Evolutionary conservation across 2,329 filamentous ascomycete genomes (phyloP), one percentile per base, ranked within the genome.

Genomic region (Nemania abortiva): DNA sequence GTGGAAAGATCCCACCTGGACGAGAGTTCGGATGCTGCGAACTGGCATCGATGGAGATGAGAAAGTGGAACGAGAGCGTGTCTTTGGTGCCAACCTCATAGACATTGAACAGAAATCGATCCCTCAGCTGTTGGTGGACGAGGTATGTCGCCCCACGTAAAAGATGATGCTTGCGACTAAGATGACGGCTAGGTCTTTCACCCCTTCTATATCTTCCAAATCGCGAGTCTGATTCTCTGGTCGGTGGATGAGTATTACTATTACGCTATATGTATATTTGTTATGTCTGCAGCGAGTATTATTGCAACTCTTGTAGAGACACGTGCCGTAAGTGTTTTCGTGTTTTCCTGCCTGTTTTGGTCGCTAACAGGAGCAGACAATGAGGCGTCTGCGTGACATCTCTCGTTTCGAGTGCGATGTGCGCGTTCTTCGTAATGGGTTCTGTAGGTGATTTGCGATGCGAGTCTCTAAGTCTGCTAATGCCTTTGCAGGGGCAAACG

Each of bases 151-250:
- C 39, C 27, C 4, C 50, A 29, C 27, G 20, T 49, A 13, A n/a
- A 59, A 18, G 9, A 52, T 39, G 9, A 24, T 10, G 58, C 45
- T 20, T 24, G 13, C 47, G 18, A 10, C 58, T 64, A 49, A 65
- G 62, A 65, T 76, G 78, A 65, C 60, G 15, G 57, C 22, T 71
- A 93, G 88, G 94, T 93, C 22, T 94, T 99, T 76, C 96, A 99
- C 78, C 97, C 96, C 0, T 99, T 99, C 79, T 99, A 99, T 79
- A 92, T 99, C 65, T 99, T 99, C 78, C 96, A 99, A 81, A 91
- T 98, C 75, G 95, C 95, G 56, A 98, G 96, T 84, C 84, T 99
- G 73, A 82, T 97, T 49, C 88, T 99, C 3, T 99, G 96, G 96
- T 98, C 95, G 10, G 79, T 98, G 74, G 96, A 99, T 77, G 87